Evolutionary conservation across 306 rosid genomes (phyloP), one percentile per base, ranked within the genome.

Genomic region (Rosa rugosa): DNA sequence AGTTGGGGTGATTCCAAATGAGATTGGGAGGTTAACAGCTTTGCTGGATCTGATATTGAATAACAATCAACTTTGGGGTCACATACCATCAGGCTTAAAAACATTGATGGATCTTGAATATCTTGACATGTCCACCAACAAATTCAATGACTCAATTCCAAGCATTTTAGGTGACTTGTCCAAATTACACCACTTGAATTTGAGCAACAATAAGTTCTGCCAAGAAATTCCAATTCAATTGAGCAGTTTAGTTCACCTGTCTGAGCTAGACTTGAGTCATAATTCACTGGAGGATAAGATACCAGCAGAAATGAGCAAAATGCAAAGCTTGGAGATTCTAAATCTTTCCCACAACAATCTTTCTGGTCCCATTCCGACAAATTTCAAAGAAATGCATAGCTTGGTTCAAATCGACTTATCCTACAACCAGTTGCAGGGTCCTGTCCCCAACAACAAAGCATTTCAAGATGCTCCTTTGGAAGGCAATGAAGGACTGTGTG

Each of bases 331-430:
- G 79, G 81, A 71, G 20, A 72, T 4, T 4, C 45, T 80, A n/a
- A 51, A 84, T 71, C 49, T 84, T 13, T 80, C 87, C 40, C 84
- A 72, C 71, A 84, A 84, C 27, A 27, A 72, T 11, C 81, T 84
- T 13, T 27, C 51, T 13, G 81, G 87, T 46, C 25, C 49, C 11
- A 76, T 84, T 40, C 84, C 69, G 0, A 36, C 5, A 1, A 10
- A 42, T 40, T 49, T 72, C 17, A 18, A 14, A 0, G 3, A 64
- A 0, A 46, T 75, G 76, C 3, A 0, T 59, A 3, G 68, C 18
- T 49, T 60, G 73, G 5, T 5, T 5, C n/a, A 1, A 2, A 7
- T 79, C 1, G 72, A 79, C 38, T 4, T 71, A 0, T 79, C 82
- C 41, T 38, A 71, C 72, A 79, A 79, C 18, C 44, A 79, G 22